Base-by-base conservation (phyloP, 2,329 filamentous ascomycete genomes). In the Fusarium staphyleae region DNA sequence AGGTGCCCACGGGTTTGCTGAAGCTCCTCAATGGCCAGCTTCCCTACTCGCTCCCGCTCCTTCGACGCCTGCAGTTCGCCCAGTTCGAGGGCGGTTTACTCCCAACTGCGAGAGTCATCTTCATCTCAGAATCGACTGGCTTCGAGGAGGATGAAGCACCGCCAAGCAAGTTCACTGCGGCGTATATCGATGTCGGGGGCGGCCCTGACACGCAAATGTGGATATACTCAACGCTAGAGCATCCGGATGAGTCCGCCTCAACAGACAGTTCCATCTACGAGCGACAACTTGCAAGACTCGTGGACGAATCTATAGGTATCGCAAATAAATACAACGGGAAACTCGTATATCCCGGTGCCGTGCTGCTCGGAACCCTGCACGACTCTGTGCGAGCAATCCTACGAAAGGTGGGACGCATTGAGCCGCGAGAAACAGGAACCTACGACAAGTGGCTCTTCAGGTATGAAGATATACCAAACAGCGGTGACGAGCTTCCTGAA, bases 171-270 rank as follows among this genome's bases (percentile, higher is more conserved):
- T 86, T 88, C 66, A 78, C 80, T 1, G 81, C 81, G 1, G 83
- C 82, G 0, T 88, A 86, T 65, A 67, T 87, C 5, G 87, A 90
- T 69, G 76, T 86, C 15, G 80, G 80, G 4, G 77, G 77, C 47
- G 77, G 79, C 0, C 84, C 83, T 0, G 86, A 88, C 66, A 89
- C 87, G 0, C 81, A 89, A 56, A 74, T 85, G 24, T 89, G 83
- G 81, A 65, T 89, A 2, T 89, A 86, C 69, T 78, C 77, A 1
- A 80, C 79, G 0, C 65, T 82, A 3, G 81, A 86, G 53, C 70
- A 74, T 49, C 46, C 55, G 1, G 6, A 44, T 2, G 29, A 41
- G 18, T 22, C 55, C 3, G 46, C 49, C 7, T 28, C 42, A 0
- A 54, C 57, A 1, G 55, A 60, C 4, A 48, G 57, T 3, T 15